These are phyloP conservation scores for Starmerella apicola DNA, from an alignment of 805 yeast species.

Conservation along the genomic window DNA sequence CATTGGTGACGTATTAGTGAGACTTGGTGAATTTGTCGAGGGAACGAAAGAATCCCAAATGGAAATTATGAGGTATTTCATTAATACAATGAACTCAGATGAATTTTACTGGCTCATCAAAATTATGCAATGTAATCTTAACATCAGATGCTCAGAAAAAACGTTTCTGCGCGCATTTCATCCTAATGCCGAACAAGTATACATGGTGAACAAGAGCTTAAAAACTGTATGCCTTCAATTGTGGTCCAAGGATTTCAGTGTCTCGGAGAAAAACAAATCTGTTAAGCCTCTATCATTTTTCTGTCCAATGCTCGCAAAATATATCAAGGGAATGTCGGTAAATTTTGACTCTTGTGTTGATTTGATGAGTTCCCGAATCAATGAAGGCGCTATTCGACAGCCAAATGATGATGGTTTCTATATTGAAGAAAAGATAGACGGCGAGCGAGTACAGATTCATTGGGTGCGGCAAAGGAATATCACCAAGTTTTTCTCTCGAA, in stretches of 20 bases:
- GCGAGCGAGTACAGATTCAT: conserved; percentile 78
- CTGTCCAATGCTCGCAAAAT: conserved; percentile 63
- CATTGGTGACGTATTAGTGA: conserved; percentile 38
- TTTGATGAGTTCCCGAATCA: neutral
- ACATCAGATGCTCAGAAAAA: conserved; percentile 47
- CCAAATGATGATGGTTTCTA: conserved; percentile 33
- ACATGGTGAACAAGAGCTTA: conserved; percentile 53
- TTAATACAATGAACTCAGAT: conserved; percentile 41
- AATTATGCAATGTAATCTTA: conserved; percentile 40
- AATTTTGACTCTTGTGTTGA: conserved; percentile 36
- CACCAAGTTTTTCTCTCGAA: conserved; percentile 48
- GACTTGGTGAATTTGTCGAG: conserved; percentile 36
- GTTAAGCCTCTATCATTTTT: conserved; percentile 45
- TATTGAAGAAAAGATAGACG: conserved; percentile 88
- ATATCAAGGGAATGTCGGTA: conserved; percentile 38
- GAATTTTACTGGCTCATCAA: conserved; percentile 61
- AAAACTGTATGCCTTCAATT: conserved; percentile 48
- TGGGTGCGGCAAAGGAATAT: conserved; percentile 35
- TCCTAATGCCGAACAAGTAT: conserved; percentile 59
- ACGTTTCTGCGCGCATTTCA: conserved; percentile 55
- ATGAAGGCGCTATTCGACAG: too few species aligned
- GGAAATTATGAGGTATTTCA: conserved; percentile 37
- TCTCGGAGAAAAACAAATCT: conserved; percentile 32
- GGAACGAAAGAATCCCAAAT: conserved; percentile 31
- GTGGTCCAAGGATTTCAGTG: conserved; percentile 36